phyloP scores from a whole-genome alignment of 805 yeast species.

The Lachancea waltii region DNA sequence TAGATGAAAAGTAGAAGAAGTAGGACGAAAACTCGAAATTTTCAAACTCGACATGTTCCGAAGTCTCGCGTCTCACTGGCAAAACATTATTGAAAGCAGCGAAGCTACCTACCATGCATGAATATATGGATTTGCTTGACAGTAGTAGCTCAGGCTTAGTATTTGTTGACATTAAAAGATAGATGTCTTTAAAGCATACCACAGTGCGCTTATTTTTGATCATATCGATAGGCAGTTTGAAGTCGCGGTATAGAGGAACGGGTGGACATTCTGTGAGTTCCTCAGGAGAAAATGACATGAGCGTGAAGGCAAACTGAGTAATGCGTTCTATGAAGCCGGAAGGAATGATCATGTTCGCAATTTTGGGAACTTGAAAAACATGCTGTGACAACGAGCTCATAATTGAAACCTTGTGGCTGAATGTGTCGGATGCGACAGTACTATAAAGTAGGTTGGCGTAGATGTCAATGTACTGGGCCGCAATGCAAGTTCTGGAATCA shows the following conservation, averaged over 20 bases:
- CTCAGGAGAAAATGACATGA: slow-evolving; percentile 27
- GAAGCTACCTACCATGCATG: slow-evolving; percentile 22
- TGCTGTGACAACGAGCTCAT: slow-evolving; percentile 29
- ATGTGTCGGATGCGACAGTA: slow-evolving; percentile 23
- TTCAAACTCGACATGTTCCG: slow-evolving; percentile 86
- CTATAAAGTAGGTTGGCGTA: slow-evolving; percentile 49
- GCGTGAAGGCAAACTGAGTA: slow-evolving; percentile 24
- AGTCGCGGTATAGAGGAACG: slow-evolving; percentile 20
- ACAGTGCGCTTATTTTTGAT: slow-evolving; percentile 29
- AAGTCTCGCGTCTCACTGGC: slow-evolving; percentile 63
- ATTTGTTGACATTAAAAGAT: slow-evolving; percentile 68
- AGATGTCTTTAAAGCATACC: slow-evolving; percentile 42
- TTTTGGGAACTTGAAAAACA: slow-evolving; percentile 26
- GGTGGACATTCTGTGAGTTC: slow-evolving; percentile 21
- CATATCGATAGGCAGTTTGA: slow-evolving; percentile 24
- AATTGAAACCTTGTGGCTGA: slow-evolving; percentile 20
- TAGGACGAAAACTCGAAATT: slow-evolving; percentile 60
- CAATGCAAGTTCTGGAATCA: slow-evolving; percentile 50
- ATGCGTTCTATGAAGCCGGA: slow-evolving; percentile 28
- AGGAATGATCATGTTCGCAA: slow-evolving; percentile 24
- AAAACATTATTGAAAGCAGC: slow-evolving; percentile 40
- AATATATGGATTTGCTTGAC: slow-evolving; percentile 13
- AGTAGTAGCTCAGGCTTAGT: slow-evolving; percentile 41
- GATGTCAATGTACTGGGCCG: slow-evolving; percentile 67
- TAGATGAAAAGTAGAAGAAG: slow-evolving; percentile 28